Evolutionary conservation across 768 basidiomycete species (phyloP).

Genomic region (Crassisporium funariophilum): DNA sequence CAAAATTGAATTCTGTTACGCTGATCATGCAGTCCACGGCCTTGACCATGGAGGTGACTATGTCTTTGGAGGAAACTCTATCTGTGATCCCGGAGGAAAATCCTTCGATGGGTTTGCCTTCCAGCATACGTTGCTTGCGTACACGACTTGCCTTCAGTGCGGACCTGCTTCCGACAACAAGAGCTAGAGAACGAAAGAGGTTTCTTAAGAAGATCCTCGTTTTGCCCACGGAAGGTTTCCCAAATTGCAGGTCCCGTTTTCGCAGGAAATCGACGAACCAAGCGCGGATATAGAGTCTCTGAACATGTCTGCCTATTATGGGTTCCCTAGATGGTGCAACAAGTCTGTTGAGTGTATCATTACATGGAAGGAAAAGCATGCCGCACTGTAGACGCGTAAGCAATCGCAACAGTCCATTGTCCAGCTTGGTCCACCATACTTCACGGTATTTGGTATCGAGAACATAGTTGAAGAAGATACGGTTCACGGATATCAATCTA

Average conservation of each 20-base stretch:
- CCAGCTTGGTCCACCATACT: constrained; percentile 34
- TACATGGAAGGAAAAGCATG: background rate
- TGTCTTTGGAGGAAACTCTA: constrained; percentile 17
- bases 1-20: constrained; percentile 35
- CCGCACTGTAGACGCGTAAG: constrained; percentile 35
- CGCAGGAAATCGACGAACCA: constrained; percentile 43
- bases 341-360: background rate
- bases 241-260: constrained; percentile 20
- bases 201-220: background rate
- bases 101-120: constrained; percentile 2
- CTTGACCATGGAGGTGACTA: constrained; percentile 32
- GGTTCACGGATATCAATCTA: constrained; percentile 33
- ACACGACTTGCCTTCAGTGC: no score
- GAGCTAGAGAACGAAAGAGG: background rate
- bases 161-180: background rate
- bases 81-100: constrained; percentile 5
- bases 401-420: constrained; percentile 24
- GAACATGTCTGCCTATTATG: constrained; percentile 33
- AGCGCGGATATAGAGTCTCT: constrained; percentile 35
- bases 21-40: constrained; percentile 37
- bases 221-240: constrained; percentile 1
- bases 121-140: background rate
- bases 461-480: constrained; percentile 32
- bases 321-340: constrained; percentile 26
- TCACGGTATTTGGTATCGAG: constrained; percentile 32